Conservation (phyloP, 2,329 filamentous ascomycete genomes). For the Microdochium nivale region DNA sequence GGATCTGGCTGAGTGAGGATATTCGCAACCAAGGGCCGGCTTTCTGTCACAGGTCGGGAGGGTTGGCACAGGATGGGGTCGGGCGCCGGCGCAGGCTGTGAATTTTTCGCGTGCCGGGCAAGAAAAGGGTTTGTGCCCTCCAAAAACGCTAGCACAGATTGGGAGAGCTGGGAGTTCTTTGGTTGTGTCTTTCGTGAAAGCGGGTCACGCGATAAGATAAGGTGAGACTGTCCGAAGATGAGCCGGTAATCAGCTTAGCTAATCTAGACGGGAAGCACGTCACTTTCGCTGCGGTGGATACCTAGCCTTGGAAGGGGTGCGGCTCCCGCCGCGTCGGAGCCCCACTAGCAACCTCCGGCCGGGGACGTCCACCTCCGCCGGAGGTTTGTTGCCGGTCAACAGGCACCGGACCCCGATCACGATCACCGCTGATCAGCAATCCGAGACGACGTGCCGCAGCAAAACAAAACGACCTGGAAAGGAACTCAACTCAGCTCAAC, state of each 20-base stretch:
- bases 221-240: background rate
- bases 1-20: conserved; percentile 11
- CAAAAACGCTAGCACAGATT: conserved; percentile 11
- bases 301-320: too few species aligned
- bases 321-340: background rate
- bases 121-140: conserved; percentile 19
- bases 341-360: background rate
- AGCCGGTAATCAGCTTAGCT: background rate
- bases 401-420: background rate
- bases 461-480: too few species aligned
- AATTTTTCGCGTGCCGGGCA: conserved; percentile 12
- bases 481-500: too few species aligned
- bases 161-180: background rate
- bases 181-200: background rate
- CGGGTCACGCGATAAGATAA: background rate
- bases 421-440: background rate
- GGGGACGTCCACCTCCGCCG: background rate
- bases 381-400: background rate
- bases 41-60: background rate
- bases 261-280: background rate
- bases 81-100: conserved; percentile 7
- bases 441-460: too few species aligned
- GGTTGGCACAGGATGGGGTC: conserved; percentile 2
- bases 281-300: background rate
- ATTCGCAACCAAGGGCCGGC: conserved; percentile 13